Evolutionary conservation across 768 basidiomycete species (phyloP), one percentile per base, ranked within the genome.

Genomic region (Filobasidium floriforme): DNA sequence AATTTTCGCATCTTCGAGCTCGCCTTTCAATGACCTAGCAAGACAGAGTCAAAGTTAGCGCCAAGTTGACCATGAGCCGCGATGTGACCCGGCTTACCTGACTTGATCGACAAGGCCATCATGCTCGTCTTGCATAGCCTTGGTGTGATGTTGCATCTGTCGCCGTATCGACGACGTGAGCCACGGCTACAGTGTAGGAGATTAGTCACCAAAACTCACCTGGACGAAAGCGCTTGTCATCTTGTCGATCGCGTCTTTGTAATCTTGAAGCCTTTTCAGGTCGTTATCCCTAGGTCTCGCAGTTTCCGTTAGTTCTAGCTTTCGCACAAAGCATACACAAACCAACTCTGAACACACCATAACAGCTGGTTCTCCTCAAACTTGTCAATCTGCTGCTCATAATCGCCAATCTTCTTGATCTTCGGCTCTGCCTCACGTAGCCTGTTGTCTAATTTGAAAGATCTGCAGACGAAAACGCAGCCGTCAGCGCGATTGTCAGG

Each of bases 151-250:
- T 41, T 60, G 19, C 59, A 60, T 37, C 41, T 60, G 46, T 41
- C 59, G 28, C 28, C 12, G 32, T 60, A 14, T n/a, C 41, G 18
- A 26, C 9, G 5, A 3, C 6, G 54, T 7, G 18, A 57, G 26
- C 5, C 54, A 15, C 7, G 29, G 7, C 3, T 15, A 24, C 54
- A 26, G 15, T 15, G 6, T 19, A 29, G n/a, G n/a, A n/a, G 11
- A 37, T 41, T 11, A 32, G 18, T 2, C 15, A 11, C 7, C 59
- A 60, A 9, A 19, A 41, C 59, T 49, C 32, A 66, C 60, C 65
- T 66, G 65, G n/a, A 49, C 60, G 29, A 61, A 66, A 18, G 60
- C 65, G 40, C 65, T 66, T 49, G 51, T 52, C 65, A 66, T 66
- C 49, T 44, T 61, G 28, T 41, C 59, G 44, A 66, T 15, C 7